A percentile compares a stretch with the other conserved stretches of the same genome.
These are phyloP conservation scores for Citeromyces matritensis DNA, from an alignment of 805 yeast species.

Conservation along the genomic window DNA sequence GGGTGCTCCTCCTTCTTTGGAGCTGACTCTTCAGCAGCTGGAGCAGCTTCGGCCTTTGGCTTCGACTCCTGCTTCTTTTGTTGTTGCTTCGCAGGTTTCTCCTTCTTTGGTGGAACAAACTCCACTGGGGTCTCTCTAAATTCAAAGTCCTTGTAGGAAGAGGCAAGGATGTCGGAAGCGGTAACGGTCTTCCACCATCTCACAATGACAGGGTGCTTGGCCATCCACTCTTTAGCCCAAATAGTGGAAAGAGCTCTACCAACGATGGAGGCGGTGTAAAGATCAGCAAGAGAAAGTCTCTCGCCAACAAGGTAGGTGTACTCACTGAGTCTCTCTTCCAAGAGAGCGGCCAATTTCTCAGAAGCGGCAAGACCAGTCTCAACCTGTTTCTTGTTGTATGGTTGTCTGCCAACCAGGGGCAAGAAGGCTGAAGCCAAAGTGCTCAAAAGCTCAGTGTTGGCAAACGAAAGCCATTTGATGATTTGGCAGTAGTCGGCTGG, in stretches of 20 bases:
- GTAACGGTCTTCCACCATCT: slow-evolving; percentile 32
- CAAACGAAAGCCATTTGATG: slow-evolving; percentile 65
- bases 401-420: slow-evolving; percentile 47
- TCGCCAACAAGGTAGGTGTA: slow-evolving; percentile 32
- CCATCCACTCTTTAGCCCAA: slow-evolving; percentile 36
- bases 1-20: slow-evolving; percentile 86
- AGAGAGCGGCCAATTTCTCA: slow-evolving; percentile 4
- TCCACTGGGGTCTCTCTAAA: slow-evolving; percentile 55
- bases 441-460: slow-evolving; percentile 51
- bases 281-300: slow-evolving; percentile 28
- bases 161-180: slow-evolving; percentile 30
- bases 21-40: slow-evolving; percentile 22
- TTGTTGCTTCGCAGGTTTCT: slow-evolving; percentile 38
- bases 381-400: slow-evolving; percentile 61
- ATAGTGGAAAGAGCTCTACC: slow-evolving; percentile 30
- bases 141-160: slow-evolving; percentile 32
- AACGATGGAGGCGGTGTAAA: slow-evolving; percentile 24
- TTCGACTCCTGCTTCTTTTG: slow-evolving; percentile 11
- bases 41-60: slow-evolving; percentile 17
- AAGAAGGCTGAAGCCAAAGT: slow-evolving; percentile 32
- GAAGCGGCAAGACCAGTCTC: slow-evolving; percentile 8
- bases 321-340: slow-evolving; percentile 21
- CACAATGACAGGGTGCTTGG: slow-evolving; percentile 27
- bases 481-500: slow-evolving; percentile 41
- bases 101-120: slow-evolving; percentile 44